A percentile compares a stretch with the other conserved stretches of the same genome.
Conservation (phyloP, 2,329 filamentous ascomycete genomes). For the Didymella segeticola region DNA sequence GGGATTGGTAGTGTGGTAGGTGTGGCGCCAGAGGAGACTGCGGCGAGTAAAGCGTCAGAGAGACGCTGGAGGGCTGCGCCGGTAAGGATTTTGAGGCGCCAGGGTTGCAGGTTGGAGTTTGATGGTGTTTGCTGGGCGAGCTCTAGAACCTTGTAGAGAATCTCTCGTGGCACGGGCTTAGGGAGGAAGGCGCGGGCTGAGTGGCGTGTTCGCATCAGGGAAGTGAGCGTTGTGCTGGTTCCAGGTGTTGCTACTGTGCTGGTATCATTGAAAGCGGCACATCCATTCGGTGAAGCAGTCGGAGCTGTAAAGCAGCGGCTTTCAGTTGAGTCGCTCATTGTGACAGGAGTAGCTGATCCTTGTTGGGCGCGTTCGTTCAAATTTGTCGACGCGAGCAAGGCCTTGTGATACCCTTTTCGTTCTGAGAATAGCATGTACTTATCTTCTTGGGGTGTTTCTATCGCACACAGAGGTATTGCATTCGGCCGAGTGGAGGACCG, state of each 20-base stretch:
- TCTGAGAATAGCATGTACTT: no score
- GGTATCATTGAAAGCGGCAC: neutral
- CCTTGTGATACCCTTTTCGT: no score
- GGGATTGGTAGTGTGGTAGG: constrained; percentile 24
- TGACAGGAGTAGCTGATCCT: neutral
- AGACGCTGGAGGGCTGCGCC: constrained; percentile 23
- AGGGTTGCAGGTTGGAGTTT: constrained; percentile 21
- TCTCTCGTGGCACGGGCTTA: neutral
- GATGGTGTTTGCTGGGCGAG: constrained; percentile 14
- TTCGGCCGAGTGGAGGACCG: no score
- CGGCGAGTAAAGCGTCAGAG: constrained; percentile 14
- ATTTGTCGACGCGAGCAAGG: no score
- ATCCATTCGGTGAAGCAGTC: neutral
- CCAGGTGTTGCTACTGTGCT: neutral
- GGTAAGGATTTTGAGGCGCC: constrained; percentile 19
- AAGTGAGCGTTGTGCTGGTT: neutral
- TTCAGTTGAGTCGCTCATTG: neutral
- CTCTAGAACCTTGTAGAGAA: constrained; percentile 3
- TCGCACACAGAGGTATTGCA: no score
- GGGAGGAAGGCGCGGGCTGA: constrained; percentile 16
- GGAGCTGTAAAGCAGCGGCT: neutral
- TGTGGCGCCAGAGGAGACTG: neutral
- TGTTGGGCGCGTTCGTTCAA: neutral
- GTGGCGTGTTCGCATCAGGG: constrained; percentile 8
- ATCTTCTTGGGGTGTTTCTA: no score